phyloP scores from a whole-genome alignment of 352 stramenopile species.

The Phytophthora citricola region DNA sequence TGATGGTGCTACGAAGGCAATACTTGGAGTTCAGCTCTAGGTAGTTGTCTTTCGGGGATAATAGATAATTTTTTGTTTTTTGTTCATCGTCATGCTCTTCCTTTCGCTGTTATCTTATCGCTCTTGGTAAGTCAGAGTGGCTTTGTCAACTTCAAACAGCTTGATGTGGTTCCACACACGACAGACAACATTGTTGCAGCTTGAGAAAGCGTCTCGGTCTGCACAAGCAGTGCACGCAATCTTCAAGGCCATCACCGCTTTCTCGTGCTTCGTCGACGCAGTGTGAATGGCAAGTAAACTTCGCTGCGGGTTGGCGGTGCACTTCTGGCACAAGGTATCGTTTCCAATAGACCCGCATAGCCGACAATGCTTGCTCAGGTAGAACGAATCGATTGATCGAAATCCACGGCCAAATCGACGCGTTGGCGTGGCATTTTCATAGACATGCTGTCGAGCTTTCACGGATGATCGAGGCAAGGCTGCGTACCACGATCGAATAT shows the following conservation, averaged over 20 bases:
- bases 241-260: slow-evolving; percentile 43
- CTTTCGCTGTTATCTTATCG: background rate
- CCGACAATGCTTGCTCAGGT: slow-evolving; percentile 83
- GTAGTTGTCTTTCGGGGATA: slow-evolving; percentile 19
- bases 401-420: slow-evolving; percentile 27
- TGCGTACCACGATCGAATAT: slow-evolving; percentile 79
- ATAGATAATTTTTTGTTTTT: slow-evolving; percentile 39
- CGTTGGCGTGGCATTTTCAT: slow-evolving; percentile 17
- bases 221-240: slow-evolving; percentile 59
- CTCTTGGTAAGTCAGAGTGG: slow-evolving; percentile 44
- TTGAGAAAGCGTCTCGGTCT: slow-evolving; percentile 51
- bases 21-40: slow-evolving; percentile 21
- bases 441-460: slow-evolving; percentile 59
- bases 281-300: slow-evolving; percentile 72
- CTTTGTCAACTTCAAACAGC: slow-evolving; percentile 46
- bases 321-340: slow-evolving; percentile 60
- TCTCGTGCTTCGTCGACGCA: slow-evolving; percentile 48
- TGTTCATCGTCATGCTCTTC: slow-evolving; percentile 3
- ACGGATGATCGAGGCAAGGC: slow-evolving; percentile 60
- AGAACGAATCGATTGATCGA: slow-evolving; percentile 84
- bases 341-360: slow-evolving; percentile 74
- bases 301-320: slow-evolving; percentile 60
- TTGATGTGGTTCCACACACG: slow-evolving; percentile 72
- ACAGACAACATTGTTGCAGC: slow-evolving; percentile 65
- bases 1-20: slow-evolving; percentile 16